Percentiles rank a stretch among this genome's conserved stretches.
These are phyloP conservation scores for Lactifluus echinatus DNA, from an alignment of 768 basidiomycete species.

Conservation along the genomic window DNA sequence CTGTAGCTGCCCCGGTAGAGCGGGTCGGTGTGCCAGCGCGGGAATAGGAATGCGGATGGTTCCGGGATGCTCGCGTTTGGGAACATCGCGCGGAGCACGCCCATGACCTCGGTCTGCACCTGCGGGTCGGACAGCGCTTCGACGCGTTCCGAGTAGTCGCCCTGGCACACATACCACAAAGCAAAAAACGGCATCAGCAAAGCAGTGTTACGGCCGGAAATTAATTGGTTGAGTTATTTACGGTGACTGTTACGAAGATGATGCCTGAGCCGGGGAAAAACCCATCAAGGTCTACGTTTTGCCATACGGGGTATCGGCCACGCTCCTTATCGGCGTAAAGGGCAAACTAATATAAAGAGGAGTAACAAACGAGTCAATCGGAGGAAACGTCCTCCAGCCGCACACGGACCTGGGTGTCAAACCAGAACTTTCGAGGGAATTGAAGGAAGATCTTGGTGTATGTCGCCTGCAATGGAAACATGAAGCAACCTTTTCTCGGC, in stretches of 20 bases:
- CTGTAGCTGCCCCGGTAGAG: slow-evolving; percentile 52
- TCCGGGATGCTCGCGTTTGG: slow-evolving; percentile 42
- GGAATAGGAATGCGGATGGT: slow-evolving; percentile 44
- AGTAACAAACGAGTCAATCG: background rate
- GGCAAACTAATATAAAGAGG: background rate
- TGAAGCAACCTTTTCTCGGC: too few relatives aligned
- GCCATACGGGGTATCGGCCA: slow-evolving; percentile 52
- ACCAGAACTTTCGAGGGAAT: slow-evolving; percentile 15
- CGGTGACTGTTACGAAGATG: slow-evolving; percentile 41
- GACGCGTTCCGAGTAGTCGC: slow-evolving; percentile 48
- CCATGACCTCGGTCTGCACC: slow-evolving; percentile 44
- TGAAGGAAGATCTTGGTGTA: slow-evolving; percentile 10
- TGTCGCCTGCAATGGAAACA: background rate
- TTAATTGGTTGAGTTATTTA: too few relatives aligned
- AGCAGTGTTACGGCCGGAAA: too few relatives aligned
- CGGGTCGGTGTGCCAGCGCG: slow-evolving; percentile 43
- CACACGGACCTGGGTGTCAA: slow-evolving; percentile 27
- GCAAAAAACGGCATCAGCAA: too few relatives aligned
- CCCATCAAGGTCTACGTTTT: slow-evolving; percentile 44
- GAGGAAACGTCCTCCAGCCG: too few relatives aligned
- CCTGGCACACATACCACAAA: slow-evolving; percentile 35
- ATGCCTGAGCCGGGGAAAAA: slow-evolving; percentile 56
- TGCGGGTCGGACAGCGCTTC: slow-evolving; percentile 41
- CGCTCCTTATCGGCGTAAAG: slow-evolving; percentile 12
- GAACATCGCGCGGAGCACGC: slow-evolving; percentile 47